phyloP scores from a whole-genome alignment of 495 filamentous ascomycete genomes.

The Xylaria cubensis region DNA sequence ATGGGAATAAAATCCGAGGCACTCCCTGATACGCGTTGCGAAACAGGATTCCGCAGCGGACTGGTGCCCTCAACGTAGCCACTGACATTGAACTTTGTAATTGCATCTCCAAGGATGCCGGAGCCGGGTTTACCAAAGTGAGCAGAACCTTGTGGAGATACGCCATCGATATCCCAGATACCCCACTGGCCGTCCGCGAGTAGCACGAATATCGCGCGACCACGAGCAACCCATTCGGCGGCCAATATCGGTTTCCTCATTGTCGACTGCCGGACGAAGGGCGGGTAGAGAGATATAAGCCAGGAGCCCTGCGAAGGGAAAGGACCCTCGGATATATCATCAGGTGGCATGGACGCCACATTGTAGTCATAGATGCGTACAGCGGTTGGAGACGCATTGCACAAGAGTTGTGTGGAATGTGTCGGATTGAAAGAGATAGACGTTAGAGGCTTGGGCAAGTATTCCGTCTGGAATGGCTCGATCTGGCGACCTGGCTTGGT shows the following conservation, averaged over 20 bases:
- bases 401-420: slow-evolving; percentile 67
- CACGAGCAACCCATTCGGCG: slow-evolving; percentile 82
- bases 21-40: slow-evolving; percentile 38
- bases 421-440: slow-evolving; percentile 76
- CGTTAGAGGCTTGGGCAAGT: slow-evolving; percentile 68
- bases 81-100: slow-evolving; percentile 70
- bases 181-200: slow-evolving; percentile 91
- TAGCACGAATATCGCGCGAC: slow-evolving; percentile 76
- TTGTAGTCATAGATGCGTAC: slow-evolving; percentile 70
- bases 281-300: slow-evolving; percentile 73
- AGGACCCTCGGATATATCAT: slow-evolving; percentile 53
- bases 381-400: slow-evolving; percentile 69
- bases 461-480: slow-evolving; percentile 67
- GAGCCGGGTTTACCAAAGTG: slow-evolving; percentile 63
- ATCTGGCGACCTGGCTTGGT: slow-evolving; percentile 48
- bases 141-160: slow-evolving; percentile 55
- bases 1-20: slow-evolving; percentile 71
- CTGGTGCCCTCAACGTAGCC: slow-evolving; percentile 67
- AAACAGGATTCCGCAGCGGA: slow-evolving; percentile 50
- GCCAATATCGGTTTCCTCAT: slow-evolving; percentile 79
- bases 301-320: slow-evolving; percentile 64
- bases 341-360: slow-evolving; percentile 49
- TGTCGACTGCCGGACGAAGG: slow-evolving; percentile 61
- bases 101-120: slow-evolving; percentile 68
- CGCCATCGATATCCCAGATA: slow-evolving; percentile 85